Conservation (phyloP, 225 moss, liverwort and hornwort genomes). For the Asterella californica region DNA sequence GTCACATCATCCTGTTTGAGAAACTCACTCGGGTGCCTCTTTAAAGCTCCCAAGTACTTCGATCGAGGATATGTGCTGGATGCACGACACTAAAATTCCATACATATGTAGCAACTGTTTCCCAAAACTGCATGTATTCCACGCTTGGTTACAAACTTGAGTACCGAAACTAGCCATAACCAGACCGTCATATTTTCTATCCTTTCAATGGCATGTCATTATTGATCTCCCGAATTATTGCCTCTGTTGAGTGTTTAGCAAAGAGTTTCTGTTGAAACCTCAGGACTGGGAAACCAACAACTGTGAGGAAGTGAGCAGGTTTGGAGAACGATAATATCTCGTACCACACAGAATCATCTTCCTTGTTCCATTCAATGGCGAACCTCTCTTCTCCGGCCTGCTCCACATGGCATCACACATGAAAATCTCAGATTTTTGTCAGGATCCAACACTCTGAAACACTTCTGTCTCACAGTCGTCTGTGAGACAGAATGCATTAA, state of each 20-base stretch:
- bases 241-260: constrained; percentile 68
- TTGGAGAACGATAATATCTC: constrained; percentile 86
- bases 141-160: no score
- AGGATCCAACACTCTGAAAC: background rate
- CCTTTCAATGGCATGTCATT: constrained; percentile 13
- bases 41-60: no score
- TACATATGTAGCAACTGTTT: no score
- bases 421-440: background rate
- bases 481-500: background rate
- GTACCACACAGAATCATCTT: constrained; percentile 74
- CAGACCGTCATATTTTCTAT: background rate
- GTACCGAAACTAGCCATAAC: no score
- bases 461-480: background rate
- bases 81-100: no score
- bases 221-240: constrained; percentile 58
- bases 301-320: constrained; percentile 72
- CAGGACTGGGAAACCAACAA: constrained; percentile 66
- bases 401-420: background rate
- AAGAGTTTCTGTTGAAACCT: constrained; percentile 75
- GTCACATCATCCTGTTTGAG: no score
- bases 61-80: no score
- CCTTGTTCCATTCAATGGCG: constrained; percentile 68
- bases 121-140: no score
- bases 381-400: constrained; percentile 98
- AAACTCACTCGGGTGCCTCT: no score